Conservation (phyloP, 805 yeast genomes). For the Helenozyma baotianmanensis region DNA sequence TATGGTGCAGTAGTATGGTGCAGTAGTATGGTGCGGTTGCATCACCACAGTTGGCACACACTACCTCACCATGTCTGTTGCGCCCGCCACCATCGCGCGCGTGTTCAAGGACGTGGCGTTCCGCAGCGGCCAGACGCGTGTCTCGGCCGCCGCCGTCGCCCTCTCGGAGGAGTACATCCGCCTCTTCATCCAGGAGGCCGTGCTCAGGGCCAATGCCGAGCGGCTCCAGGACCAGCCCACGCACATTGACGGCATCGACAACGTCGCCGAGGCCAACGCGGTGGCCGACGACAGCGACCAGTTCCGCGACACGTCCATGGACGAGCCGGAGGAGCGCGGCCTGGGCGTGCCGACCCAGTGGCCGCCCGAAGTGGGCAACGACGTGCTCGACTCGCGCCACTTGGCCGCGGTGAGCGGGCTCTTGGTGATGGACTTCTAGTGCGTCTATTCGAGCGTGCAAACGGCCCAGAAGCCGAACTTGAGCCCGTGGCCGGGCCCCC, state of each 20-base stretch:
- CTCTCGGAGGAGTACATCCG: slow-evolving; percentile 51
- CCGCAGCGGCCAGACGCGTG: slow-evolving; percentile 40
- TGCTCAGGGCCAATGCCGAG: slow-evolving; percentile 53
- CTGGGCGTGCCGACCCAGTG: slow-evolving; percentile 14
- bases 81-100: slow-evolving; percentile 41
- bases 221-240: slow-evolving; percentile 28
- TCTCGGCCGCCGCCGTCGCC: slow-evolving; percentile 45
- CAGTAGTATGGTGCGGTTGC: no score
- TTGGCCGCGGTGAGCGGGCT: slow-evolving; percentile 53
- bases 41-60: no score
- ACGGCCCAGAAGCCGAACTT: slow-evolving; percentile 26
- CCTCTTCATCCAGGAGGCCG: slow-evolving; percentile 56
- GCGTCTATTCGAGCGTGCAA: slow-evolving; percentile 2
- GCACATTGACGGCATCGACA: slow-evolving; percentile 33
- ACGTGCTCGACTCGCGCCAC: slow-evolving; percentile 50
- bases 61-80: slow-evolving; percentile 6
- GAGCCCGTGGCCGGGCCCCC: slow-evolving; percentile 16
- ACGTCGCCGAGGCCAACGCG: slow-evolving; percentile 10
- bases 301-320: slow-evolving; percentile 13
- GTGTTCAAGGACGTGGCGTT: slow-evolving; percentile 50
- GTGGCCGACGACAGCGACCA: slow-evolving; percentile 6
- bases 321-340: slow-evolving; percentile 11
- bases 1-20: no score
- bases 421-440: slow-evolving; percentile 50
- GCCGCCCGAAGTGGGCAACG: slow-evolving; percentile 16